Evolutionary conservation across 176 grass and related monocot genomes (phyloP).

Genomic region (Panicum miliaceum): DNA sequence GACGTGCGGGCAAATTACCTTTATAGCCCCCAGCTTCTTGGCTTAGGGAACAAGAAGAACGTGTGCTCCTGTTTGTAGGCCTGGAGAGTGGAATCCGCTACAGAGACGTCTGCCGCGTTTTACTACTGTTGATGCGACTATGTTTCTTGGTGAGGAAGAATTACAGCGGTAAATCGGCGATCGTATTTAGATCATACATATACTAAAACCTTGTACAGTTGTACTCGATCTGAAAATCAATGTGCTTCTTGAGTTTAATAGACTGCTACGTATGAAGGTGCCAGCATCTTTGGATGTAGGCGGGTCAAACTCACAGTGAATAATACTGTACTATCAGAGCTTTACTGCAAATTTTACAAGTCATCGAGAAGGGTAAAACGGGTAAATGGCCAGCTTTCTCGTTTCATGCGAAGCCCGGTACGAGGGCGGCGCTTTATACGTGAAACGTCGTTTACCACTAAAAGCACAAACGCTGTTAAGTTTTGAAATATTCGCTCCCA

Average conservation of each 20-base stretch:
- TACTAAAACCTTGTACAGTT: neutral
- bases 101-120: neutral
- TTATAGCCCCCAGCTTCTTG: conserved; percentile 50
- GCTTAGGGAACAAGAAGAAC: conserved; percentile 55
- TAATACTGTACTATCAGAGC: too few species aligned
- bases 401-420: neutral
- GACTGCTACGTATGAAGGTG: too few species aligned
- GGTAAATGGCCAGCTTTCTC: neutral
- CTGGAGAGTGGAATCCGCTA: neutral
- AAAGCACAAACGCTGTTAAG: too few species aligned
- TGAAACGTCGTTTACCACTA: neutral
- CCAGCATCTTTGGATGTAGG: too few species aligned
- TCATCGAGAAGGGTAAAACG: conserved; percentile 16
- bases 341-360: too few species aligned
- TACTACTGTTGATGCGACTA: neutral
- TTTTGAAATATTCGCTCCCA: too few species aligned
- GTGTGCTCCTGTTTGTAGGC: neutral
- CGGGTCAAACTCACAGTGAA: too few species aligned
- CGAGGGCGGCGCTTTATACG: neutral
- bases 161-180: neutral
- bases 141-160: conserved; percentile 31
- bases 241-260: too few species aligned
- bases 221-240: neutral
- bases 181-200: neutral
- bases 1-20: conserved; percentile 32